Evolutionary conservation across 257 asterid genomes (phyloP), one percentile per base, ranked within the genome.

Genomic region (Paraleonurus japonicus): DNA sequence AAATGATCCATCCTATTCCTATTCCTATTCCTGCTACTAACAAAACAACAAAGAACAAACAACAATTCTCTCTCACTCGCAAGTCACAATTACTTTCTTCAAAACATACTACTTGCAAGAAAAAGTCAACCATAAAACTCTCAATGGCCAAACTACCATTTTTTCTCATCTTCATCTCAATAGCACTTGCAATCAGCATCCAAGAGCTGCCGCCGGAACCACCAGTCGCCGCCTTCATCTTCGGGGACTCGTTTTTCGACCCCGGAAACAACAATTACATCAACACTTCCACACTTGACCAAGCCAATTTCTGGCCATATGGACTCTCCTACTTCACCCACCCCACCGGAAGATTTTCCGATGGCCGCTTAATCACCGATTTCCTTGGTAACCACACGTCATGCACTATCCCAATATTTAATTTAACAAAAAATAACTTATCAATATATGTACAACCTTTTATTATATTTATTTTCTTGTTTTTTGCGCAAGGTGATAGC

Each of bases 181-280:
- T 59, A 62, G 66, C 74, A 13, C 28, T 45, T 13, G 47, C 39
- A 5, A 17, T 2, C 43, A 50, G 61, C 76, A 12, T 7, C 43
- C 6, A 26, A 3, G 62, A 60, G 12, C 41, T 11, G 12, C 63
- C 43, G 76, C 80, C 20, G 32, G 23, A 60, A 30, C 30, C 33
- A 7, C 41, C 27, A 26, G 4, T 65, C 22, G 23, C 65, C 39
- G 19, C 22, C 22, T 90, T 86, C 85, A 28, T 90, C 69, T 88
- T 90, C 62, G 95, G 96, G 1, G 95, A 90, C 80, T 88, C 95
- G 1, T 24, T 63, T n/a, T 84, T 84, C 43, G 96, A 90, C 76
- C 33, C 90, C 5, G 95, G 96, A 3, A 90, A 90, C 80, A 90
- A 90, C 74, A 90, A 90, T 70, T 86, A 85, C 84, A 90, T 90